Percentiles rank a stretch among this genome's conserved stretches.
Conservation (phyloP, 345 rosid genomes). For the Raphanus sativus region DNA sequence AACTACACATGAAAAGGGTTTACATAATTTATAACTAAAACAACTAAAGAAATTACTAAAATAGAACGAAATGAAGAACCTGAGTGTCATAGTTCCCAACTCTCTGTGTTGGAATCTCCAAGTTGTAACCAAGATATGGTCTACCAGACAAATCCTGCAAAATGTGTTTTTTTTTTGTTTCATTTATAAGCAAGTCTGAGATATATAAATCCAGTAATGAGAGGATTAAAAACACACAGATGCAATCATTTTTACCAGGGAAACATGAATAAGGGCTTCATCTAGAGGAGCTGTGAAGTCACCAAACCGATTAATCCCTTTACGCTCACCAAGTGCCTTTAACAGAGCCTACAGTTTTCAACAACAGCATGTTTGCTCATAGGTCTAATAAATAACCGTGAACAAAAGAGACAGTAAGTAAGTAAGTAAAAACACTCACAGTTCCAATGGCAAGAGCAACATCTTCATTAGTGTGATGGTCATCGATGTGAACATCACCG, state of each 20-base stretch:
- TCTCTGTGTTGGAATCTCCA: conserved; percentile 75
- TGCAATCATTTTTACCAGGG: conserved; percentile 48
- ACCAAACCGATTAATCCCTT: conserved; percentile 86
- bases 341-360: conserved; percentile 56
- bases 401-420: neutral
- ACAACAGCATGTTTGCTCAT: neutral
- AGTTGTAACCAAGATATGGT: conserved; percentile 75
- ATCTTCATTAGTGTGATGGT: conserved; percentile 94
- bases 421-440: conserved; percentile 34
- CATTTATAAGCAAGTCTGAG: neutral
- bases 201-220: neutral
- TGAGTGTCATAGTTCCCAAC: conserved; percentile 92
- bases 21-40: neutral
- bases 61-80: conserved; percentile 46
- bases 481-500: conserved; percentile 89
- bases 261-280: conserved; percentile 85
- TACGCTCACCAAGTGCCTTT: conserved; percentile 88
- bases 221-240: neutral
- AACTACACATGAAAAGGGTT: conserved; percentile 44
- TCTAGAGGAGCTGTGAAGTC: conserved; percentile 94
- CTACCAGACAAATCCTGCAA: conserved; percentile 83
- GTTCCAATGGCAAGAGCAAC: conserved; percentile 94
- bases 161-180: neutral
- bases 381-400: neutral
- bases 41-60: neutral